Base-by-base conservation (phyloP, 2,329 filamentous ascomycete genomes). In the Scolecobasidium constrictum region DNA sequence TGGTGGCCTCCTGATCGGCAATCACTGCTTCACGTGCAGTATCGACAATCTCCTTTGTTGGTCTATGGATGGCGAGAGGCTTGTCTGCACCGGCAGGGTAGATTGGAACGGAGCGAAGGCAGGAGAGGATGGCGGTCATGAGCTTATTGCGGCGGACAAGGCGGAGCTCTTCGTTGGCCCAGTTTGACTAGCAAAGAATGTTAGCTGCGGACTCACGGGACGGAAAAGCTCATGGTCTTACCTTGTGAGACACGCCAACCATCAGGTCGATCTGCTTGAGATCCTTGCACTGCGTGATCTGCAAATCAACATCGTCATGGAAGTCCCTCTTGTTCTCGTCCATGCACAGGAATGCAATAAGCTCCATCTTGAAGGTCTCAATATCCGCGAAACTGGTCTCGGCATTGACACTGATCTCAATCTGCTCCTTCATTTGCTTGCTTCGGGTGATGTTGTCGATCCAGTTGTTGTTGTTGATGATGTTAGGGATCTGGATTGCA, bases 61-160 rank as follows among this genome's bases (percentile, higher is more conserved):
- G 19, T 6, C 19, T 11, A 26, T 20, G 40, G 16, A 42, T 42
- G 4, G 28, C 19, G 20, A 42, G 34, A 13, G 40, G 40, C 34
- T 42, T 42, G 16, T 42, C 40, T 5, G 33, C 82, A 23, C 81
- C 83, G 42, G 85, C 83, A 7, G 65, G 75, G 52, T 81, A 72
- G 52, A 92, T 83, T 15, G 83, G 84, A 11, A 92, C 69, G 61
- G 77, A 82, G 62, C 83, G 81, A 47, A 88, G 64, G 2, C 84
- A 83, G 35, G 42, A 31, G 5, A 44, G 22, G 18, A 44, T 20
- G 19, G 42, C 42, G 16, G 35, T 33, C 42, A 44, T 44, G 35
- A 44, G 26, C 21, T 44, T 44, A 21, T 38, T 38, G 42, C 42
- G 42, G 15, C 42, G 42, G n/a, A 34, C 38, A 1, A 21, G 21